phyloP scores from a whole-genome alignment of 129 eudicot genomes.

The Tagetes patula region DNA sequence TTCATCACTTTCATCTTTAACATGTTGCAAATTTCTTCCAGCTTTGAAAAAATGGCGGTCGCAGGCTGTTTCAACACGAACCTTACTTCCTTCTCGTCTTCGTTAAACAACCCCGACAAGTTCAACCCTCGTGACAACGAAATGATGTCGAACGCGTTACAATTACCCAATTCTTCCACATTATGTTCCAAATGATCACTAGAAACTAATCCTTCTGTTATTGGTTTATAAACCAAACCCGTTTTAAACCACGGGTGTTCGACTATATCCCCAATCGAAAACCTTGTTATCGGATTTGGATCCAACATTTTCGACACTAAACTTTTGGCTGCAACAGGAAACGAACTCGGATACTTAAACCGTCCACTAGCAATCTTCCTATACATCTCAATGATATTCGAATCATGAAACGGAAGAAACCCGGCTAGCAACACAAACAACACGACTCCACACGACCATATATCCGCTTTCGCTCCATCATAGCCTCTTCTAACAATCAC shows the following conservation, averaged over 20 bases:
- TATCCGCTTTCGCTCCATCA: constrained; percentile 29
- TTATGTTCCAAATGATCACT: background rate
- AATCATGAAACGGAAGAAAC: constrained; percentile 26
- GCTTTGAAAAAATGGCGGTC: background rate
- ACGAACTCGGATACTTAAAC: constrained; percentile 18
- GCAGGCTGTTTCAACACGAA: constrained; percentile 19
- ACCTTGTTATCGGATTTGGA: constrained; percentile 20
- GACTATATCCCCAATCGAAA: constrained; percentile 8
- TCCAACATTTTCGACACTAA: constrained; percentile 26
- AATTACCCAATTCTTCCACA: background rate
- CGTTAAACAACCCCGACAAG: constrained; percentile 16
- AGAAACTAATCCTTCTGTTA: background rate
- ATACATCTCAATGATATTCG: constrained; percentile 24
- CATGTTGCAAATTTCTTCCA: constrained; percentile 6
- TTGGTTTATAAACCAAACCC: constrained; percentile 1
- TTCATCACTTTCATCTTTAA: constrained; percentile 16
- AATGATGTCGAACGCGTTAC: constrained; percentile 24
- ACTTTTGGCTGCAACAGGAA: constrained; percentile 21
- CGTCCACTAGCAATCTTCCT: constrained; percentile 17
- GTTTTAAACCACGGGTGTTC: constrained; percentile 14
- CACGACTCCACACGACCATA: constrained; percentile 30
- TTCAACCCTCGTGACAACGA: constrained; percentile 27
- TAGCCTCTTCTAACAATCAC: constrained; percentile 11
- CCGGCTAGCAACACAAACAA: constrained; percentile 29
- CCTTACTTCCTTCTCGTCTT: constrained; percentile 24